A percentile compares a stretch with the other conserved stretches of the same genome.
Evolutionary conservation across 495 filamentous ascomycete species (phyloP).

Genomic region (Astrothelium macrocarpum): DNA sequence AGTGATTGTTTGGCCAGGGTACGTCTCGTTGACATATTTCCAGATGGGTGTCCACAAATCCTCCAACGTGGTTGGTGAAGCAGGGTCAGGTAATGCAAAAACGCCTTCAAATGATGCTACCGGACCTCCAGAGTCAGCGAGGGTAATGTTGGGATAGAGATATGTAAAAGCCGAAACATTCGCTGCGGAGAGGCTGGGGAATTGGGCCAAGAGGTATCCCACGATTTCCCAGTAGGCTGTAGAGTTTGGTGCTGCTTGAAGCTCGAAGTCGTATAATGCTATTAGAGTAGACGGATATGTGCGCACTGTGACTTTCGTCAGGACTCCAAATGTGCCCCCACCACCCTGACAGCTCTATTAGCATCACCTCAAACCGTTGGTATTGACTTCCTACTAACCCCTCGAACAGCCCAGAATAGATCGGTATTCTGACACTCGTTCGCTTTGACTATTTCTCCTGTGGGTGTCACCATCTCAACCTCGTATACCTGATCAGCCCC

Average conservation of each 20-base stretch:
- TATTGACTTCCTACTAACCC: background rate
- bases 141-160: background rate
- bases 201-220: background rate
- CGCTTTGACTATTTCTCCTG: background rate
- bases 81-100: background rate
- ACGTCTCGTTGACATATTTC: background rate
- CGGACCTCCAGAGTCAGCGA: background rate
- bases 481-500: constrained; percentile 9
- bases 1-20: background rate
- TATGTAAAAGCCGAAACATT: background rate
- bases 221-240: background rate
- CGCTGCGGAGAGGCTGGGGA: background rate
- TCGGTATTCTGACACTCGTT: constrained; percentile 8
- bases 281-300: background rate
- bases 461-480: background rate
- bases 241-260: background rate
- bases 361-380: background rate
- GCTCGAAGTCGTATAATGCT: background rate
- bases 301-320: constrained; percentile 6
- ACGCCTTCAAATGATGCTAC: background rate
- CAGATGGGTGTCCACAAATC: background rate
- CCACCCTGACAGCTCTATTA: background rate
- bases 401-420: constrained; percentile 12
- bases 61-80: background rate
- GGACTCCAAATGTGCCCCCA: constrained; percentile 6